Conservation (phyloP, 2,329 filamentous ascomycete species). For the Aspergillus eucalypticola region DNA sequence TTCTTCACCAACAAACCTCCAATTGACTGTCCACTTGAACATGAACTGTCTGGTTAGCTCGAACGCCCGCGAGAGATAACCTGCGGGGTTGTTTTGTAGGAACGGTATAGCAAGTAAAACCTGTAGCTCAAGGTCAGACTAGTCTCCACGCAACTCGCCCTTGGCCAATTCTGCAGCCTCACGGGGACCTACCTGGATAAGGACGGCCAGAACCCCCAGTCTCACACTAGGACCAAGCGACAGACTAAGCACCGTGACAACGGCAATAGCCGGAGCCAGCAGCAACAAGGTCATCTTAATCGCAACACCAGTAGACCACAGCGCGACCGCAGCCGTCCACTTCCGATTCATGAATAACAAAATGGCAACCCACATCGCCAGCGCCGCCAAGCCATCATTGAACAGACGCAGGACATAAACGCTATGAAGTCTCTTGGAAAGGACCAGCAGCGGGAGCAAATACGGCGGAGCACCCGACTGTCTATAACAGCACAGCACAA, state of each 20-base stretch:
- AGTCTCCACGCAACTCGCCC: background rate
- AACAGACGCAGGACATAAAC: slow-evolving; percentile 91
- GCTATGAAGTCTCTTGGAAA: slow-evolving; percentile 91
- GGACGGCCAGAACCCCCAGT: slow-evolving; percentile 69
- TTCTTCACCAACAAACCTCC: slow-evolving; percentile 88
- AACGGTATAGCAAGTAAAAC: slow-evolving; percentile 67
- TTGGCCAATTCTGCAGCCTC: background rate
- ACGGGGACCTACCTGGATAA: slow-evolving; percentile 66
- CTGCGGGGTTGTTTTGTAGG: slow-evolving; percentile 59
- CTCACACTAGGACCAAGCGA: slow-evolving; percentile 67
- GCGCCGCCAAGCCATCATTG: slow-evolving; percentile 88
- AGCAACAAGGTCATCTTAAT: slow-evolving; percentile 93
- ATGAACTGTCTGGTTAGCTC: slow-evolving; percentile 88
- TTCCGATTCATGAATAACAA: slow-evolving; percentile 71
- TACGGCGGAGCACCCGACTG: slow-evolving; percentile 66
- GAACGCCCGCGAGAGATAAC: slow-evolving; percentile 81
- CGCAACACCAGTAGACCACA: slow-evolving; percentile 79
- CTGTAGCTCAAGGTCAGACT: slow-evolving; percentile 34
- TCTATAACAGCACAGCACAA: slow-evolving; percentile 80
- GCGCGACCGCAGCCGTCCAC: slow-evolving; percentile 71
- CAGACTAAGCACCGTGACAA: slow-evolving; percentile 72
- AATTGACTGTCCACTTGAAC: slow-evolving; percentile 99
- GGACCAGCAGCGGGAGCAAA: slow-evolving; percentile 77
- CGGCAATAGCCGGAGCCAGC: slow-evolving; percentile 74
- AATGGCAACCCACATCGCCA: slow-evolving; percentile 82